Percentiles rank a stretch among this genome's conserved stretches.
These are phyloP conservation scores for Didymella segeticola DNA, from an alignment of 2,329 filamentous ascomycete species.

Conservation along the genomic window DNA sequence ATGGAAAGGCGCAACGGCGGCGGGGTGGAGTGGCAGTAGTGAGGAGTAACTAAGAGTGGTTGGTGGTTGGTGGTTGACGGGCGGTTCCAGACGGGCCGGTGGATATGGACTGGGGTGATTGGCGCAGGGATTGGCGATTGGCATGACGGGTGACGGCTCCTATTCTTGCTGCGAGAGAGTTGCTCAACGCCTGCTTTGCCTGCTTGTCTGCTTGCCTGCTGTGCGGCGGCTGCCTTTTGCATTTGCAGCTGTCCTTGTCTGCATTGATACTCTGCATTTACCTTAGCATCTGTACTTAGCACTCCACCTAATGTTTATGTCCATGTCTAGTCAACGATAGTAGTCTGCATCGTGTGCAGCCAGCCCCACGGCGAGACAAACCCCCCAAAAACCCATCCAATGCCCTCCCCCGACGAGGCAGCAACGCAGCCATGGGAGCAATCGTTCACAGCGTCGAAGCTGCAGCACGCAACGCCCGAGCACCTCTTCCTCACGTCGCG, in stretches of 20 bases:
- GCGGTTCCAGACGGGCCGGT: conserved; percentile 12
- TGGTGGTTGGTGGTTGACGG: conserved; percentile 1
- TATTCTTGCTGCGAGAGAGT: conserved; percentile 9
- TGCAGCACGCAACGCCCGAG: conserved; percentile 67
- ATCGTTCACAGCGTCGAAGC: conserved; percentile 61
- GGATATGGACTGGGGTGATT: conserved; percentile 29
- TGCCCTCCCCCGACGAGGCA: conserved; percentile 33
- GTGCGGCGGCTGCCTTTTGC: background rate
- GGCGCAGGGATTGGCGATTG: conserved; percentile 33
- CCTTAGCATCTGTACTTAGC: too few relatives aligned
- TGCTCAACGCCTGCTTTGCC: background rate
- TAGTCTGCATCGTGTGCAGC: conserved; percentile 15
- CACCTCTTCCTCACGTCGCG: conserved; percentile 68
- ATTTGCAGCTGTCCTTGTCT: too few relatives aligned
- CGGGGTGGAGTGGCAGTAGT: background rate
- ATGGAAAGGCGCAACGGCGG: conserved; percentile 5
- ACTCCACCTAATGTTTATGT: too few relatives aligned
- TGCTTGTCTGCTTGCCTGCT: conserved; percentile 22
- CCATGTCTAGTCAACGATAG: too few relatives aligned
- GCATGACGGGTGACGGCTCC: conserved; percentile 30
- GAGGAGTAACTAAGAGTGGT: background rate
- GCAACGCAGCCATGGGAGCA: conserved; percentile 43
- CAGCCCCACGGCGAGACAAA: conserved; percentile 23
- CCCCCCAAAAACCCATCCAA: conserved; percentile 36
- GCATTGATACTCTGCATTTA: too few relatives aligned